Evolutionary conservation across 2,329 filamentous ascomycete species (phyloP).

Genomic region (Colletotrichum viniferum): DNA sequence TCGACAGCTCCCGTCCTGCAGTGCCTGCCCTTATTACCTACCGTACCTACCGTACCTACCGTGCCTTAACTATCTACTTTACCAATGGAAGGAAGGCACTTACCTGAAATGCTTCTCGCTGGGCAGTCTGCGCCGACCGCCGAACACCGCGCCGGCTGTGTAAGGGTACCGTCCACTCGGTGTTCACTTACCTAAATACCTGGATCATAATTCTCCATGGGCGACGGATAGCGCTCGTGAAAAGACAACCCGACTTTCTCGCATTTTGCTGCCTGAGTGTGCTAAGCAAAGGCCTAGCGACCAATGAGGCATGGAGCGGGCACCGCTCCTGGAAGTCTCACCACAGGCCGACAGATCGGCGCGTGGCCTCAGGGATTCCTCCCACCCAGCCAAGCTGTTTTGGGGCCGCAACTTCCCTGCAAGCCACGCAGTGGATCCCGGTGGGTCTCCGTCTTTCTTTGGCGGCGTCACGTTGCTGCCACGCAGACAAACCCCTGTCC

Average conservation of each 20-base stretch:
- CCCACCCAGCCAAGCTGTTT: conserved; percentile 15
- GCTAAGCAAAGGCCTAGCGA: neutral
- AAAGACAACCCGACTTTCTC: neutral
- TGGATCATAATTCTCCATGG: neutral
- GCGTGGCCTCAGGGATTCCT: conserved; percentile 24
- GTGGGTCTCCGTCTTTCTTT: neutral
- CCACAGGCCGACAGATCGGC: conserved; percentile 20
- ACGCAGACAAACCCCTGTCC: conserved; percentile 13
- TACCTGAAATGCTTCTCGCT: neutral
- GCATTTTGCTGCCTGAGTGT: neutral
- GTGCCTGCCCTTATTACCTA: neutral
- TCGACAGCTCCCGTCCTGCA: neutral
- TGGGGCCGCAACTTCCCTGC: conserved; percentile 21
- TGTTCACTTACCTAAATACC: neutral
- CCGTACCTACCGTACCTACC: too few relatives aligned
- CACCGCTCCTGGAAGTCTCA: conserved; percentile 8
- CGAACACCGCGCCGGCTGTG: neutral
- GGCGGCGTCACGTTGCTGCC: conserved; percentile 22
- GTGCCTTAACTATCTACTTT: neutral
- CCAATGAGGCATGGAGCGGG: neutral
- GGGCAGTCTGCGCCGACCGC: neutral
- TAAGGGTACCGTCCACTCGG: neutral
- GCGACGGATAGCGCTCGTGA: neutral
- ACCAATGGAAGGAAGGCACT: neutral
- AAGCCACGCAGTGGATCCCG: conserved; percentile 21